Conservation (phyloP, 306 rosid genomes). For the Vigna nakashimae region DNA sequence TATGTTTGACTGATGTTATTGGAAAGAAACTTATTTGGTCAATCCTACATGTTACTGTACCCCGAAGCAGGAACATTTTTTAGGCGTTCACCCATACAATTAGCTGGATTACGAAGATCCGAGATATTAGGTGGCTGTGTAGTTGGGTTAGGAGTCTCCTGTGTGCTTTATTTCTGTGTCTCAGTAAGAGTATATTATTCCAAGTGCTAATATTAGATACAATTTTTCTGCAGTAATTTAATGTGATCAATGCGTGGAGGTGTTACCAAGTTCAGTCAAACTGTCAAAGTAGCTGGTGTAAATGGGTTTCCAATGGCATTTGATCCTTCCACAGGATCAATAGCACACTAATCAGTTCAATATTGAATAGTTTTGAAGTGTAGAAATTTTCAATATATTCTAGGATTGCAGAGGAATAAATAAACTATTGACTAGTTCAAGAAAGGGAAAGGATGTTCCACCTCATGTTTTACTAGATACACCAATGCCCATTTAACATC, state of each 20-base stretch:
- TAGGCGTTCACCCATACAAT: slow-evolving; percentile 37
- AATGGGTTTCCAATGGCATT: slow-evolving; percentile 47
- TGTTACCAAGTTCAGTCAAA: slow-evolving; percentile 51
- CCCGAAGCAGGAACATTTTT: not conserved
- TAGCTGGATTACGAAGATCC: slow-evolving; percentile 40
- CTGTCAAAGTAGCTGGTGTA: slow-evolving; percentile 55
- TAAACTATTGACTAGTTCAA: slow-evolving; percentile 47
- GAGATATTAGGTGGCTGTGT: slow-evolving; percentile 39
- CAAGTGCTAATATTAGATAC: slow-evolving; percentile 57
- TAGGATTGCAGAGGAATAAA: slow-evolving; percentile 47
- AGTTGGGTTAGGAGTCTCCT: slow-evolving; percentile 45
- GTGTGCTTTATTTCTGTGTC: slow-evolving; percentile 51
- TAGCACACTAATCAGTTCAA: slow-evolving; percentile 39
- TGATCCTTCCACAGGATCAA: slow-evolving; percentile 51
- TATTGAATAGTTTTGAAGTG: slow-evolving; percentile 48
- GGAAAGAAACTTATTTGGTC: slow-evolving; percentile 36
- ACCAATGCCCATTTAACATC: slow-evolving; percentile 36
- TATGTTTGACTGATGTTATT: slow-evolving; percentile 4
- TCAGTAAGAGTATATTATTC: slow-evolving; percentile 44
- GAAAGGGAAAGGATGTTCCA: slow-evolving; percentile 40
- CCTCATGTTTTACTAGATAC: slow-evolving; percentile 38
- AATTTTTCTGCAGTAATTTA: slow-evolving; percentile 64
- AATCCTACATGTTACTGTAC: slow-evolving; percentile 18
- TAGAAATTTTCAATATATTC: slow-evolving; percentile 37
- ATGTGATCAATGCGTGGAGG: slow-evolving; percentile 53